phyloP scores from a whole-genome alignment of 192 early-diverging fungal species.

The Linnemannia hyalina region DNA sequence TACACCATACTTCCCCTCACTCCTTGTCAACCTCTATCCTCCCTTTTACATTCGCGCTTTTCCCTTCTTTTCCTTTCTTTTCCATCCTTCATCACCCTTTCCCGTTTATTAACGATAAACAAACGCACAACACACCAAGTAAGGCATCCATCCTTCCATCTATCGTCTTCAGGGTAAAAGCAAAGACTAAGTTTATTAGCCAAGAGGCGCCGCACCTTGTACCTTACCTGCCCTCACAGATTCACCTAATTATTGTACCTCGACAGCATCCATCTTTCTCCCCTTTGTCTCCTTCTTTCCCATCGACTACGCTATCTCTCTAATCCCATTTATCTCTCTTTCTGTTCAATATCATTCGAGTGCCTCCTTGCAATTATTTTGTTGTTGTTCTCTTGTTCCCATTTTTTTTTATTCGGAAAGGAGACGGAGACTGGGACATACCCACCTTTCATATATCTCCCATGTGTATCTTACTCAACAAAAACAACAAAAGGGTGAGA shows the following conservation, averaged over 20 bases:
- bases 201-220: neutral
- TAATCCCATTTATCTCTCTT: neutral
- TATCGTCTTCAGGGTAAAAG: neutral
- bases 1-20: neutral
- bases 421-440: neutral
- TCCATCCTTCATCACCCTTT: neutral
- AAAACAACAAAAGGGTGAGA: neutral
- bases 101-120: constrained; percentile 1
- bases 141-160: neutral
- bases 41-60: neutral
- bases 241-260: neutral
- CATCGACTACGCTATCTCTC: neutral
- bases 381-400: neutral
- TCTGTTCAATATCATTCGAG: constrained; percentile 2
- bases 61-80: neutral
- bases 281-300: constrained; percentile 1
- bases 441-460: neutral
- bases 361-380: constrained; percentile 9
- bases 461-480: neutral
- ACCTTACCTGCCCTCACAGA: neutral
- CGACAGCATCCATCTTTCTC: neutral
- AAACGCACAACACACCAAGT: neutral
- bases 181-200: neutral
- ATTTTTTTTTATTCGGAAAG: neutral
- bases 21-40: neutral